These are phyloP conservation scores for Scopulariopsis brevicaulis DNA, from an alignment of 2,329 filamentous ascomycete species.

Conservation along the genomic window DNA sequence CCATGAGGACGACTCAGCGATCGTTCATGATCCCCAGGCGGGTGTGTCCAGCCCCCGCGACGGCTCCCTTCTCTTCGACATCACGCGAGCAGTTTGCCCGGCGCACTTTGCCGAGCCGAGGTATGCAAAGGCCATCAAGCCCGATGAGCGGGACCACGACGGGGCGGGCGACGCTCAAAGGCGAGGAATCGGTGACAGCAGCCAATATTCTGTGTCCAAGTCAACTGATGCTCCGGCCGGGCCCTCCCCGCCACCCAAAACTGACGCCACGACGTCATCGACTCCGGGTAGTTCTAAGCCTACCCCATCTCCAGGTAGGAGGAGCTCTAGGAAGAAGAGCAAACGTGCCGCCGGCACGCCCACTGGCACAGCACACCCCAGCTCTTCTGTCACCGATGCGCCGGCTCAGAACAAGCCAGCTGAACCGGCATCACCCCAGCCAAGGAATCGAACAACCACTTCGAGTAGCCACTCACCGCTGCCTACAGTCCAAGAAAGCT, in stretches of 20 bases:
- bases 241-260: not conserved
- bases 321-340: not conserved
- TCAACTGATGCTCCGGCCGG: not conserved
- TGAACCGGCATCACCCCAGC: conserved; percentile 10
- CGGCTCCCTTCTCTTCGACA: not conserved
- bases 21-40: not conserved
- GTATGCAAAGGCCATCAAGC: not conserved
- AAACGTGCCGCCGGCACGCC: not conserved
- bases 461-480: conserved; percentile 13
- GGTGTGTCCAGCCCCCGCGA: not conserved
- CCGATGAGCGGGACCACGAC: not conserved
- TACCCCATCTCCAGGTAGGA: not conserved
- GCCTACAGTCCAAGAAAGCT: conserved; percentile 89
- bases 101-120: not conserved
- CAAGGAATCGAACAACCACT: conserved; percentile 25
- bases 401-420: not conserved
- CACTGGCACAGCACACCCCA: not conserved
- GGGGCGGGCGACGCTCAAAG: not conserved
- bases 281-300: not conserved
- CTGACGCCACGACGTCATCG: not conserved
- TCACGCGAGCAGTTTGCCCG: not conserved
- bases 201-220: not conserved
- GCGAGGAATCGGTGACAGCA: not conserved
- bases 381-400: not conserved
- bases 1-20: not conserved